These are phyloP conservation scores for Ploettnerulaceae sp. DNA, from an alignment of 2,329 filamentous ascomycete species.

Conservation along the genomic window DNA sequence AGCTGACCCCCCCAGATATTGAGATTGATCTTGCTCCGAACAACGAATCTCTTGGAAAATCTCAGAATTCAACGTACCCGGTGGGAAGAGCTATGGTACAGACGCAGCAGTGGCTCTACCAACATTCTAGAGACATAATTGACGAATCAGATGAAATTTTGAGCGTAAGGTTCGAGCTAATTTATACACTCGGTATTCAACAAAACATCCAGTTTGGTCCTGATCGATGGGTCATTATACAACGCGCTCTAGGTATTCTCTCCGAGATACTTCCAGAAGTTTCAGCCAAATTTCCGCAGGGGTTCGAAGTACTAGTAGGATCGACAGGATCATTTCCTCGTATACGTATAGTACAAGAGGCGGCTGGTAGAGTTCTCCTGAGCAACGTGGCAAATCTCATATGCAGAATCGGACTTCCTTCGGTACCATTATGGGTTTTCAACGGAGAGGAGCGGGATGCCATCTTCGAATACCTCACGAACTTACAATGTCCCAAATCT, in stretches of 20 bases:
- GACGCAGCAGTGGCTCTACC: no score
- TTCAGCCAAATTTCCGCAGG: no score
- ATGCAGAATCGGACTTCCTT: slow-evolving; percentile 40
- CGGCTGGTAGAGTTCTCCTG: slow-evolving; percentile 34
- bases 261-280: no score
- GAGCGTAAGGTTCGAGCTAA: slow-evolving; percentile 54
- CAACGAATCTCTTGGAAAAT: background rate
- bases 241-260: slow-evolving; percentile 48
- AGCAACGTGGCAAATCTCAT: slow-evolving; percentile 38
- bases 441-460: slow-evolving; percentile 26
- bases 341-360: slow-evolving; percentile 42
- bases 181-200: slow-evolving; percentile 58
- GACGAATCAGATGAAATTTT: slow-evolving; percentile 65
- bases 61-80: slow-evolving; percentile 4
- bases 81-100: slow-evolving; percentile 36
- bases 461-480: slow-evolving; percentile 43
- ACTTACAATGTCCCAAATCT: slow-evolving; percentile 19
- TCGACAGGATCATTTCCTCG: slow-evolving; percentile 42
- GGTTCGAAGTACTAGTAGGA: background rate
- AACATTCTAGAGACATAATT: slow-evolving; percentile 54
- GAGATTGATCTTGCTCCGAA: slow-evolving; percentile 3
- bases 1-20: slow-evolving; percentile 6
- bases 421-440: slow-evolving; percentile 36
- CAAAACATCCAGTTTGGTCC: slow-evolving; percentile 47
- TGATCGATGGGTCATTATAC: slow-evolving; percentile 51